These are phyloP conservation scores for Cytospora piceicola DNA, from an alignment of 2,329 filamentous ascomycete genomes.

Conservation along the genomic window DNA sequence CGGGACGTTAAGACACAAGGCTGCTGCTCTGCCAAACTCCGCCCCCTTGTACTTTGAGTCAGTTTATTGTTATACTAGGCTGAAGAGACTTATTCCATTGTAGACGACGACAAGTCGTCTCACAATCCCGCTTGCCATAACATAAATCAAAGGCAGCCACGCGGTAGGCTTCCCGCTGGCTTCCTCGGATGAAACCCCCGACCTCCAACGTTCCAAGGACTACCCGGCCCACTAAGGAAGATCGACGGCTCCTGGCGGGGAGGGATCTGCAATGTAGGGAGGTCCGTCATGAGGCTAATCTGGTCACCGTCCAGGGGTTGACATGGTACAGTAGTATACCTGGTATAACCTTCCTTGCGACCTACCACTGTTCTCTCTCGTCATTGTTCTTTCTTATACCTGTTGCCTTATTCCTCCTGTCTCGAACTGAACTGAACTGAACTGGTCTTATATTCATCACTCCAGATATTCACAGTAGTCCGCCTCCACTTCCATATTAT, in stretches of 20 bases:
- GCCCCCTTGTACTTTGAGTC: not conserved
- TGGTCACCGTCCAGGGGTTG: conserved; percentile 17
- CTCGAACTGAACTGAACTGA: not conserved
- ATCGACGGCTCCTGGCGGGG: conserved; percentile 16
- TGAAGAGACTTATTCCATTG: not conserved
- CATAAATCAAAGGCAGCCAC: not conserved
- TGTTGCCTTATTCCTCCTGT: not conserved
- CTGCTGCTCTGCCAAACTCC: not conserved
- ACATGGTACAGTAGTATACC: not conserved
- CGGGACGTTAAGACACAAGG: not conserved
- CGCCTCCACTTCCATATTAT: conserved; percentile 1
- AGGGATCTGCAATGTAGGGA: conserved; percentile 24
- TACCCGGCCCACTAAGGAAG: not conserved
- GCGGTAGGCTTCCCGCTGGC: not conserved
- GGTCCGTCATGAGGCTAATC: conserved; percentile 7
- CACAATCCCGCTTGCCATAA: not conserved
- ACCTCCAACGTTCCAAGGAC: not conserved
- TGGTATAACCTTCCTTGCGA: not conserved
- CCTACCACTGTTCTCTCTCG: not conserved
- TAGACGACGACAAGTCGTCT: not conserved
- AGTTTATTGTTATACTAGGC: not conserved
- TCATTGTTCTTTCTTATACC: conserved; percentile 6
- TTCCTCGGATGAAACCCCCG: not conserved
- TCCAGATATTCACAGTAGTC: not conserved
- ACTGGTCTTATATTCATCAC: not conserved